Base-by-base conservation (phyloP, 176 grass and related monocot species). In the Phragmites australis region DNA sequence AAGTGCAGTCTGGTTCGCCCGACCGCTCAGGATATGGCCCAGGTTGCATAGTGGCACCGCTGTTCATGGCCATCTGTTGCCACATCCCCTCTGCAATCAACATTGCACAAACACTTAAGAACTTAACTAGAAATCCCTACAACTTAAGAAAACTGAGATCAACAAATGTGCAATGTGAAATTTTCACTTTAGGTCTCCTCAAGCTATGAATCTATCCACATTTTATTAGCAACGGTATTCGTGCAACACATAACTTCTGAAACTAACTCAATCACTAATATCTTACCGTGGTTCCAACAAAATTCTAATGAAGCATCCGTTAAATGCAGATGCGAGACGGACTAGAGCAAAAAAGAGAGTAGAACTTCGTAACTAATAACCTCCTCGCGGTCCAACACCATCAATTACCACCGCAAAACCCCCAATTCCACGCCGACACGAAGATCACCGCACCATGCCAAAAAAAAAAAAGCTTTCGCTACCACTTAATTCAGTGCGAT, bases 1-100 rank as follows among this genome's bases (percentile, higher is more conserved):
- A 99, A 58, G 97, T 84, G 85, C 97, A 99, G 80, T 96, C 93
- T 0, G 93, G 90, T 79, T 99, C 97, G 60, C 90, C 93, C 0
- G 88, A 40, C 26, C 90, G 80, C 86, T 96, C 97, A 22, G 97
- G 97, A 89, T 89, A 99, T 55, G 83, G 46, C 16, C 83, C 93
- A 42, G 86, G 68, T 64, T 87, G 82, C 80, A 87, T 87, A 41
- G 76, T 27, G 70, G 78, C 78, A 53, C 88, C 65, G 29, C 80
- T 86, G 84, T 61, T 84, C 87, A 91, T 85, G 61, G 79, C 82
- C 87, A 93, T 87, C 81, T 96, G 90, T 53, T 91, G 90, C 97
- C 97, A 96, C 87, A 96, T 90, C 61, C 83, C 75, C 75, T 94
- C 97, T 99, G 90, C 81, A 84, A 70, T 52, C 43, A 73, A 43